Base-by-base conservation (phyloP, 2,329 filamentous ascomycete genomes). In the Cercospora sp. region DNA sequence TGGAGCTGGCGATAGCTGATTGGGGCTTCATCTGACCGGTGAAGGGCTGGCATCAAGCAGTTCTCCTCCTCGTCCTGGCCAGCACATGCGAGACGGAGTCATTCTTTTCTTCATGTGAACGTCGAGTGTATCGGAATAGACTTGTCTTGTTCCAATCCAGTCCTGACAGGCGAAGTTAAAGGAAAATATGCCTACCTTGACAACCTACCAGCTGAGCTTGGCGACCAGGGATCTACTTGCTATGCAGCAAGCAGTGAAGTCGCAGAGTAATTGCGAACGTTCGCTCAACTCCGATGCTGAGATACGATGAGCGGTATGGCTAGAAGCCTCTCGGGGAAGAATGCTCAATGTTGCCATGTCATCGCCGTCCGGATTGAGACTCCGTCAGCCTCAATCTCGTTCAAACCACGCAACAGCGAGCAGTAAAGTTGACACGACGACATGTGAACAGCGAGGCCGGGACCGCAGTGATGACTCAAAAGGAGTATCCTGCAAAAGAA, bases 11-110 rank as follows among this genome's bases (percentile, higher is more conserved):
- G 23, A 59, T 39, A 45, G 62, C 53, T 57, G 62, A 64, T 57
- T 59, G 62, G 62, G 51, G 62, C 53, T 64, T 53, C 48, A 28
- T 57, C 23, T 64, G 51, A 63, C 66, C 62, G 62, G 62, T 64
- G 48, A 59, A 58, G 36, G 36, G 33, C 23, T 30, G 62, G 13
- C 53, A 64, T 10, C 33, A 45, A 28, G 23, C 16, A 16, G 13
- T 39, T n/a, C n/a, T 64, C 45, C 13, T 64, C 53, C 57, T 61
- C 28, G 42, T 58, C 57, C 28, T 51, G 31, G 65, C 42, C 45
- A 16, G 59, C 31, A 6, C 55, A 28, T 39, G 51, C 13, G 51
- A 18, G 13, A 10, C 16, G 18, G 9, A 42, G 36, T 42, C 28
- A 31, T 13, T 28, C 9, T n/a, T 36, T 10, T 36, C 31, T 20